These are phyloP conservation scores for Viridothelium virens DNA, from an alignment of 495 filamentous ascomycete species.

Conservation along the genomic window DNA sequence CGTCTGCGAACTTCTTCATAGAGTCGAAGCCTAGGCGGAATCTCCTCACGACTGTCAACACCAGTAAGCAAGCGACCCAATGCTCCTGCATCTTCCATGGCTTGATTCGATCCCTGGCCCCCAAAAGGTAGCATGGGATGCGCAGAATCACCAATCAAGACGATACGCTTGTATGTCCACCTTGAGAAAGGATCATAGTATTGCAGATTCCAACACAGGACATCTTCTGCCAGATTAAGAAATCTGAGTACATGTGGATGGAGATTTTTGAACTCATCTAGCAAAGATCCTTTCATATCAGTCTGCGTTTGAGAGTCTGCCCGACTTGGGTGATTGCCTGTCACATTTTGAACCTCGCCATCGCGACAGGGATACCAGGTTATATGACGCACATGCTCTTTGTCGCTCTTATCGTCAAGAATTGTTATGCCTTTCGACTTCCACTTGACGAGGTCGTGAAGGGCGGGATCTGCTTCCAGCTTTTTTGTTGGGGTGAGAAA, in stretches of 20 bases:
- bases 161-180: slow-evolving; percentile 8
- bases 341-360: neutral
- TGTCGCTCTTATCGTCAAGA: neutral
- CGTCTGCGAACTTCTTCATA: neutral
- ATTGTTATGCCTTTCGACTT: neutral
- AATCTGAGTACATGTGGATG: neutral
- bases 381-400: neutral
- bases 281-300: neutral
- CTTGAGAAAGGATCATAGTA: slow-evolving; percentile 14
- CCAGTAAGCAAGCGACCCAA: slow-evolving; percentile 16
- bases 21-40: neutral
- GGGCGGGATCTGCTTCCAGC: neutral
- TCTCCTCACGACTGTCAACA: neutral
- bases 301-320: neutral
- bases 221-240: neutral
- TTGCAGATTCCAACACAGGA: slow-evolving; percentile 18
- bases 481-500: neutral
- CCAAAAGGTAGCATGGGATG: slow-evolving; percentile 32
- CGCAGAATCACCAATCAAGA: slow-evolving; percentile 32
- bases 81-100: slow-evolving; percentile 28
- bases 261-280: neutral
- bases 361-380: neutral
- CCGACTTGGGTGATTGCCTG: neutral
- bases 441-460: neutral
- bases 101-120: slow-evolving; percentile 33